A percentile compares a stretch with the other conserved stretches of the same genome.
phyloP scores from a whole-genome alignment of 345 rosid genomes.

The Excoecaria agallocha region DNA sequence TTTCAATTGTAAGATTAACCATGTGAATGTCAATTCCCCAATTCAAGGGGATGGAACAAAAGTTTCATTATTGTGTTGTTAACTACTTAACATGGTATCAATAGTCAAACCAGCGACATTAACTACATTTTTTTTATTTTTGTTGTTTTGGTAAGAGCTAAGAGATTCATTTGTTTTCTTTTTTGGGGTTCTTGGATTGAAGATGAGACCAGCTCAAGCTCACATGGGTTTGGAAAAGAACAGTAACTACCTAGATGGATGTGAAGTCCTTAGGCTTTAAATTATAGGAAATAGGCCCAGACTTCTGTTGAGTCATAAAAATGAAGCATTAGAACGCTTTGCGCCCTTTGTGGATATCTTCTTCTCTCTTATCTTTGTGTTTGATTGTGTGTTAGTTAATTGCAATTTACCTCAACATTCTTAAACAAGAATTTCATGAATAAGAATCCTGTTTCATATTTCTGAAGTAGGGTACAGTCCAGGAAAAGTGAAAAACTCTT shows the following conservation, averaged over 20 bases:
- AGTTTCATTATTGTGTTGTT: not conserved
- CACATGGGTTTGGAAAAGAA: conserved; percentile 22
- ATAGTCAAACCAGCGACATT: conserved; percentile 14
- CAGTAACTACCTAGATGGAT: not conserved
- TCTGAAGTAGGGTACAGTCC: no score
- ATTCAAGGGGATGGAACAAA: conserved; percentile 12
- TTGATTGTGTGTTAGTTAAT: no score
- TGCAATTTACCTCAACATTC: no score
- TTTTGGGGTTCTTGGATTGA: conserved; percentile 10
- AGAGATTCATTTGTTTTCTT: not conserved
- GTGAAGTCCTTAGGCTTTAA: not conserved
- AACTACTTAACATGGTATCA: not conserved
- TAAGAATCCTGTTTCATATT: no score
- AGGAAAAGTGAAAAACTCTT: no score
- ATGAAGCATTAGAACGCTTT: no score
- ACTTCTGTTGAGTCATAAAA: no score
- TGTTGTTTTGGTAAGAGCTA: conserved; percentile 14
- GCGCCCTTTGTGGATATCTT: no score
- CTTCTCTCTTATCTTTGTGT: no score
- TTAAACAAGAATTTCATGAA: no score
- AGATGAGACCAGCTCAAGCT: conserved; percentile 21
- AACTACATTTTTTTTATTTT: not conserved
- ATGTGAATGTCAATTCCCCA: conserved; percentile 18
- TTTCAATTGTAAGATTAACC: conserved; percentile 3
- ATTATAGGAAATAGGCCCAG: no score